Conservation (phyloP, 306 rosid species). For the Prunus mira region DNA sequence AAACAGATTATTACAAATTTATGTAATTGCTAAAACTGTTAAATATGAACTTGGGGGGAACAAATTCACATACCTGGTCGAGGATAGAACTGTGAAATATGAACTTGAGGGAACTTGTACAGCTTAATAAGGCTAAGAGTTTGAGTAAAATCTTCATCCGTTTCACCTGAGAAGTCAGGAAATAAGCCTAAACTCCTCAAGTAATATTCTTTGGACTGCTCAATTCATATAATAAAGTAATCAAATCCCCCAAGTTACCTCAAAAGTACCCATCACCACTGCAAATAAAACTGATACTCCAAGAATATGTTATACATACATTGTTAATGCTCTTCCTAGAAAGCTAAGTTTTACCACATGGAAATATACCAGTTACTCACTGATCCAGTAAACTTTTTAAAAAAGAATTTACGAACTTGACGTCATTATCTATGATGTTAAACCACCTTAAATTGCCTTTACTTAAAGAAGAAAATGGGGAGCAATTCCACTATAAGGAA, state of each 20-base stretch:
- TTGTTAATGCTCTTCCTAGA: not conserved
- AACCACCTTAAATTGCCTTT: not conserved
- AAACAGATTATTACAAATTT: not conserved
- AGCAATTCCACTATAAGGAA: not conserved
- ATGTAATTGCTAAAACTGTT: not conserved
- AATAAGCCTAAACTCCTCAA: slow-evolving; percentile 13
- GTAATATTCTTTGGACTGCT: slow-evolving; percentile 12
- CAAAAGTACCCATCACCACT: not conserved
- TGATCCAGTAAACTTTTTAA: not conserved
- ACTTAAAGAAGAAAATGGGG: not conserved
- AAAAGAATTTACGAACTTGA: not conserved
- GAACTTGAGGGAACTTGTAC: slow-evolving; percentile 88
- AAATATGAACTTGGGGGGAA: slow-evolving; percentile 9
- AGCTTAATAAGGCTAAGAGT: slow-evolving; percentile 69
- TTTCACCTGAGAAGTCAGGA: slow-evolving; percentile 71
- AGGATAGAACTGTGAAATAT: slow-evolving; percentile 96
- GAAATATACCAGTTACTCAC: not conserved
- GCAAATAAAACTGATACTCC: not conserved
- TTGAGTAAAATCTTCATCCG: slow-evolving; percentile 82
- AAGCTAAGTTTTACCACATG: not conserved
- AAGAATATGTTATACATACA: not conserved
- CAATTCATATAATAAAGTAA: slow-evolving; percentile 10
- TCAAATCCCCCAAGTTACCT: not conserved
- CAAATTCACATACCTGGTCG: slow-evolving; percentile 69
- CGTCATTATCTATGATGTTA: not conserved